Base-by-base conservation (phyloP, 371 early-diverging fungal genomes). In the Mucor irregularis region DNA sequence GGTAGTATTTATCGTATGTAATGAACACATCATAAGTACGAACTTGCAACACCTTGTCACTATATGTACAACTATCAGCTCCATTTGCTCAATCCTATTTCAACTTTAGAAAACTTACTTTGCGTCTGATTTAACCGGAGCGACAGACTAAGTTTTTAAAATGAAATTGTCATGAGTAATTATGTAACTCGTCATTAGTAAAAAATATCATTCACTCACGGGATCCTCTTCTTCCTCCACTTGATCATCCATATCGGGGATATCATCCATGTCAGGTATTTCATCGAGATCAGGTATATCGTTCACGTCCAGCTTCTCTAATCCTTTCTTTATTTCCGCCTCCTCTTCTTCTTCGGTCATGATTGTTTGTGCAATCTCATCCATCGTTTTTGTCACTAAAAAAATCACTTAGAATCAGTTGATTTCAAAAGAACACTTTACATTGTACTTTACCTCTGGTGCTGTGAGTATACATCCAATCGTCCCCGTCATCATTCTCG, bases 1-100 rank as follows among this genome's bases (percentile, higher is more conserved):
- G 96, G 64, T 96, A 96, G 71, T 96, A 97, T 73, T 98, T 98
- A 85, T 98, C 99, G 76, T 98, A 98, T 11, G 97, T 96, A 60
- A 98, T 98, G 63, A 91, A 91, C 31, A 98, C 82, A 74, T 97
- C 97, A 64, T 97, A 98, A 2, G 97, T 96, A 58, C 98, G 88
- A 19, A 95, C 95, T 49, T 85, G 89, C 53, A 96, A 73, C 64
- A 97, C 91, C 68, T 94, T 95, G 71, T 93, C 91, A 56, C 86
- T 85, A 49, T 6, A 13, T 16, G 47, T 50, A 47, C 31, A 26
- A 55, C 9, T 34, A 39, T 14, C 9, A 35, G 38, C 5, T n/a
- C n/a, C n/a, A n/a, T n/a, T n/a, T n/a, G n/a, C n/a, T n/a, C n/a
- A n/a, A n/a, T n/a, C n/a, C n/a, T n/a, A n/a, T n/a, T n/a, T n/a